A percentile compares a stretch with the other conserved stretches of the same genome.
phyloP scores from a whole-genome alignment of 148 eudicot species.

The Chenopodium album region DNA sequence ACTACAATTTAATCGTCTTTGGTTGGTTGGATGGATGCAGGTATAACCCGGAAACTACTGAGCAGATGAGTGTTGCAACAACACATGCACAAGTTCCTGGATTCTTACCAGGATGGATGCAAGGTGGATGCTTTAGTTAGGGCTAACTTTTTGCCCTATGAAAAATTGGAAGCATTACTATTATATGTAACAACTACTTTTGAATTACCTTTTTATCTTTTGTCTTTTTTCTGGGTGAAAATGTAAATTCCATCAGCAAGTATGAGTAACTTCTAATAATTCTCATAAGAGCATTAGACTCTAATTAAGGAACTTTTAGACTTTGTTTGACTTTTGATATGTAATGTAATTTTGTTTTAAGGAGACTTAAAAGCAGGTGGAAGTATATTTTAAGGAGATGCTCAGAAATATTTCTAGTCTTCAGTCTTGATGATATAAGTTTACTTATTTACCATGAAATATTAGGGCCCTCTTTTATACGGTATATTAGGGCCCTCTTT shows the following conservation, averaged over 20 bases:
- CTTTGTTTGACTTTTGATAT: not conserved
- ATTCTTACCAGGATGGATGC: constrained; percentile 77
- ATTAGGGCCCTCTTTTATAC: not conserved
- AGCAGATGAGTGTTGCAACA: constrained; percentile 49
- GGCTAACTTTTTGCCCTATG: not conserved
- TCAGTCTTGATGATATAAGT: too few species aligned
- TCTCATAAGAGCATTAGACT: constrained; percentile 10
- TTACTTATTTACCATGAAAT: not conserved
- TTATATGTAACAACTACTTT: constrained; percentile 5
- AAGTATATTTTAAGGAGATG: not conserved
- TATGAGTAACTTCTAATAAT: constrained; percentile 22
- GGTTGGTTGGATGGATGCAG: constrained; percentile 28
- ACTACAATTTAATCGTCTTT: too few species aligned
- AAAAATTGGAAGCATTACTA: not conserved
- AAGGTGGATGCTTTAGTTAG: constrained; percentile 52
- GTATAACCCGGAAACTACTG: constrained; percentile 55
- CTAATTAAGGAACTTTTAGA: not conserved
- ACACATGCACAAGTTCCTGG: constrained; percentile 63
- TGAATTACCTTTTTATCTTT: not conserved
- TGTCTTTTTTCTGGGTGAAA: constrained; percentile 18
- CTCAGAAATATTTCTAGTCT: not conserved
- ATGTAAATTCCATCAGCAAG: constrained; percentile 26
- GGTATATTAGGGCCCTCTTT: not conserved
- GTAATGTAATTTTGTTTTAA: constrained; percentile 19
- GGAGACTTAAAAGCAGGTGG: constrained; percentile 6